Conservation (phyloP, 2,329 filamentous ascomycete species). For the Clonostachys solani region DNA sequence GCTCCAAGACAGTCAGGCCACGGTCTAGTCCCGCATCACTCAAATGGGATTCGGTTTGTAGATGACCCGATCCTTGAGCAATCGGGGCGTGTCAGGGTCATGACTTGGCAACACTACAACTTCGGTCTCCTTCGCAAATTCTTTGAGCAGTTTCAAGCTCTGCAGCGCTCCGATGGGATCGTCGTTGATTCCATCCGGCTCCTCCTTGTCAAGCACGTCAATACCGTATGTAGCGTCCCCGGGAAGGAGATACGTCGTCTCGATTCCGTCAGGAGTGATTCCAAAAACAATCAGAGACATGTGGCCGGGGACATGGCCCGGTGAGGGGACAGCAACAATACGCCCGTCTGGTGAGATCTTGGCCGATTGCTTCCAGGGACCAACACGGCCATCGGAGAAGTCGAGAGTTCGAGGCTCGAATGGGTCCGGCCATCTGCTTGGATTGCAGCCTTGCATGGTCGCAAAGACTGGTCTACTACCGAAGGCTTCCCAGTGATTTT, state of each 20-base stretch:
- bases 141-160: slow-evolving; percentile 20
- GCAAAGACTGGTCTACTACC: slow-evolving; percentile 17
- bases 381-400: slow-evolving; percentile 12
- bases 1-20: too few relatives aligned
- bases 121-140: slow-evolving; percentile 15
- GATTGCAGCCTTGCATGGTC: slow-evolving; percentile 17
- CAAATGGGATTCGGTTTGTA: too few relatives aligned
- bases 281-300: slow-evolving; percentile 13
- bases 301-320: slow-evolving; percentile 25
- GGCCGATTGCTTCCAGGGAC: slow-evolving; percentile 18
- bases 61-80: too few relatives aligned
- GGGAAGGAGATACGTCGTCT: slow-evolving; percentile 16
- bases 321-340: slow-evolving; percentile 22
- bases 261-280: slow-evolving; percentile 11
- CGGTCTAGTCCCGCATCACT: too few relatives aligned
- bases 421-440: slow-evolving; percentile 19
- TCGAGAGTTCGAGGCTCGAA: slow-evolving; percentile 20
- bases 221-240: slow-evolving; percentile 23
- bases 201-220: slow-evolving; percentile 19
- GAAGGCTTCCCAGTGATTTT: slow-evolving; percentile 18
- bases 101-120: slow-evolving; percentile 18
- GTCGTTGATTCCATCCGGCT: slow-evolving; percentile 22
- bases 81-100: slow-evolving; percentile 4
- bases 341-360: slow-evolving; percentile 19
- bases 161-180: slow-evolving; percentile 18